These are phyloP conservation scores for Carex kokanica DNA, from an alignment of 176 grass and related monocot genomes.

Conservation along the genomic window DNA sequence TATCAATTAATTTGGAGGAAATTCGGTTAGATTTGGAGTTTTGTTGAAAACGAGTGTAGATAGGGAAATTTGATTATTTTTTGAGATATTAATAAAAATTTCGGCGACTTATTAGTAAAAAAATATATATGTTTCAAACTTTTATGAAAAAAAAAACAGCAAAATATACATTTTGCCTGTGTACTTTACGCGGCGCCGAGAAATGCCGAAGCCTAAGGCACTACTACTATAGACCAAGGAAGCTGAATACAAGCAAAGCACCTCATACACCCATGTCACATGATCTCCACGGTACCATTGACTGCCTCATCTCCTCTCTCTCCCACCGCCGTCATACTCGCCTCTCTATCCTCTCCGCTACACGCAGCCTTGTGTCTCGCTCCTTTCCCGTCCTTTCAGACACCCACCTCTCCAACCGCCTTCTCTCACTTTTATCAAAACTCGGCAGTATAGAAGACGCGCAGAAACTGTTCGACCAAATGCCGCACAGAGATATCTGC, in stretches of 20 bases:
- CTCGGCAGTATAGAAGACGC: constrained; percentile 42
- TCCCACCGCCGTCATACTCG: constrained; percentile 27
- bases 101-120: too few species aligned
- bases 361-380: constrained; percentile 38
- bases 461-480: constrained; percentile 44
- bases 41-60: too few species aligned
- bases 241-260: too few species aligned
- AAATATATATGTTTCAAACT: too few species aligned
- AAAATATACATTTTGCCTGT: too few species aligned
- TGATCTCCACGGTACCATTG: constrained; percentile 50
- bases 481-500: constrained; percentile 47
- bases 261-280: not conserved
- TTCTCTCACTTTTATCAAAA: constrained; percentile 57
- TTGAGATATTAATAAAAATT: too few species aligned
- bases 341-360: constrained; percentile 36
- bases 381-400: constrained; percentile 35
- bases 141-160: too few species aligned
- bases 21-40: too few species aligned
- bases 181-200: too few species aligned
- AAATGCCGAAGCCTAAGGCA: not conserved
- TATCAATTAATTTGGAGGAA: too few species aligned
- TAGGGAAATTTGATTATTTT: too few species aligned
- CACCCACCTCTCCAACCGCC: constrained; percentile 54
- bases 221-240: not conserved
- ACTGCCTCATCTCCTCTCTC: constrained; percentile 38